A percentile compares a stretch with the other conserved stretches of the same genome.
phyloP scores from a whole-genome alignment of 257 asterid genomes.

The Penstemon eatonii region DNA sequence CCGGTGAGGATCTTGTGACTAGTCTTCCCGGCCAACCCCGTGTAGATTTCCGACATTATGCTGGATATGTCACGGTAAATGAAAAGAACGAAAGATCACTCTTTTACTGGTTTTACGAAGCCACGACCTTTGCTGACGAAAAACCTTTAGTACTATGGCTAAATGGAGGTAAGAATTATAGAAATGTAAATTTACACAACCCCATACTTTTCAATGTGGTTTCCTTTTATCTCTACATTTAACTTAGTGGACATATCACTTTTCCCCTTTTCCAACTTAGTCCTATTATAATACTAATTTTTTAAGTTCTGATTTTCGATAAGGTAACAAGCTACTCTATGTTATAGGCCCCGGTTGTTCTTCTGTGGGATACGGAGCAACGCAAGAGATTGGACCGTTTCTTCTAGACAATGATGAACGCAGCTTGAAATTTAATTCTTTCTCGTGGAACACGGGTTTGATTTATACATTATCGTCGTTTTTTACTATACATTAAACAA shows the following conservation, averaged over 20 bases:
- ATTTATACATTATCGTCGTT: conserved; percentile 16
- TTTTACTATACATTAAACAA: not conserved
- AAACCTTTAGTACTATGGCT: conserved; percentile 95
- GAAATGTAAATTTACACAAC: not conserved
- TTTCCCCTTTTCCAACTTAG: conserved; percentile 27
- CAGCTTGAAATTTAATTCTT: conserved; percentile 61
- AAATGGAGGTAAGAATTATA: conserved; percentile 71
- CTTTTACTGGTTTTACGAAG: conserved; percentile 74
- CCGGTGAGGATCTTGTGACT: conserved; percentile 54
- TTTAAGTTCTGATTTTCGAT: conserved; percentile 25
- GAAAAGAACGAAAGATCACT: conserved; percentile 21
- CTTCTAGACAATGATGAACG: conserved; percentile 57
- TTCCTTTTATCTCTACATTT: conserved; percentile 4
- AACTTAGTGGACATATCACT: not conserved
- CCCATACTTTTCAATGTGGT: not conserved
- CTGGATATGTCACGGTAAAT: conserved; percentile 39
- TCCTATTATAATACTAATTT: not conserved
- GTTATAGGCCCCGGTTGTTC: conserved; percentile 95
- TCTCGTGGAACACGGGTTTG: conserved; percentile 83
- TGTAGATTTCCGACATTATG: conserved; percentile 61
- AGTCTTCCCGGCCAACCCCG: conserved; percentile 78
- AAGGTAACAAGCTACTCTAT: conserved; percentile 33
- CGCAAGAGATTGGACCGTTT: conserved; percentile 96
- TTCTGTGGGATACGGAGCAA: conserved; percentile 97
- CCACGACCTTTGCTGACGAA: conserved; percentile 44